Percentiles rank a stretch among this genome's conserved stretches.
These are phyloP conservation scores for Coemansia sp. DNA, from an alignment of 192 early-diverging fungal genomes.

Conservation along the genomic window DNA sequence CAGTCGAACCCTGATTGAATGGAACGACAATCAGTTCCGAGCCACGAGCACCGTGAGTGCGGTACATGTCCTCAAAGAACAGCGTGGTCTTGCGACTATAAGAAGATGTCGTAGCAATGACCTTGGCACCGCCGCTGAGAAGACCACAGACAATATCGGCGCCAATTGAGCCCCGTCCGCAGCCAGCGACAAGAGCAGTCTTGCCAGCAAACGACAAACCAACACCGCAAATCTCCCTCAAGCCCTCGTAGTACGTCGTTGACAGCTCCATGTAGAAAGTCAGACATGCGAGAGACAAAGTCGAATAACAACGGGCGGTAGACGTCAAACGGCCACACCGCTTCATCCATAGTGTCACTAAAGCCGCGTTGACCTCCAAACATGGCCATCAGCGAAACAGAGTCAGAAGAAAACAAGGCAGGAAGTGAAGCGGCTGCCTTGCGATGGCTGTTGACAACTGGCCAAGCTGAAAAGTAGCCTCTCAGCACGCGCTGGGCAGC, in stretches of 20 bases:
- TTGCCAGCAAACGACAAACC: constrained; percentile 84
- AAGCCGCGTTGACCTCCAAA: constrained; percentile 96
- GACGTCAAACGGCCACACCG: constrained; percentile 68
- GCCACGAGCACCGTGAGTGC: constrained; percentile 80
- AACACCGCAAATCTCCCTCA: constrained; percentile 67
- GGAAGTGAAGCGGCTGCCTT: not conserved
- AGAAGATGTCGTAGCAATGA: constrained; percentile 89
- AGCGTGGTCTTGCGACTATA: constrained; percentile 76
- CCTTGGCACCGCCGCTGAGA: constrained; percentile 86
- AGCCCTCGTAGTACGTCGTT: constrained; percentile 71
- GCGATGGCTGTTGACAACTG: not conserved
- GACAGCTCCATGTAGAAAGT: constrained; percentile 66
- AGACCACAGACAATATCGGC: constrained; percentile 84
- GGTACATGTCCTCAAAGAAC: constrained; percentile 89
- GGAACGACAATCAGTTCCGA: constrained; percentile 87
- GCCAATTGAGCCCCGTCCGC: constrained; percentile 89
- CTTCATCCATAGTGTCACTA: constrained; percentile 80
- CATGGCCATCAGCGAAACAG: constrained; percentile 69
- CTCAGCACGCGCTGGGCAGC: constrained; percentile 18
- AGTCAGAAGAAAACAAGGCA: constrained; percentile 41
- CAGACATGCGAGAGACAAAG: constrained; percentile 74
- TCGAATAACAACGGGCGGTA: constrained; percentile 71
- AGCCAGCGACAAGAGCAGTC: constrained; percentile 86
- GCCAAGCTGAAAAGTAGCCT: constrained; percentile 30
- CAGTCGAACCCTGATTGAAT: constrained; percentile 89